These are phyloP conservation scores for Emericellopsis cladophorae DNA, from an alignment of 2,329 filamentous ascomycete genomes.

Conservation along the genomic window DNA sequence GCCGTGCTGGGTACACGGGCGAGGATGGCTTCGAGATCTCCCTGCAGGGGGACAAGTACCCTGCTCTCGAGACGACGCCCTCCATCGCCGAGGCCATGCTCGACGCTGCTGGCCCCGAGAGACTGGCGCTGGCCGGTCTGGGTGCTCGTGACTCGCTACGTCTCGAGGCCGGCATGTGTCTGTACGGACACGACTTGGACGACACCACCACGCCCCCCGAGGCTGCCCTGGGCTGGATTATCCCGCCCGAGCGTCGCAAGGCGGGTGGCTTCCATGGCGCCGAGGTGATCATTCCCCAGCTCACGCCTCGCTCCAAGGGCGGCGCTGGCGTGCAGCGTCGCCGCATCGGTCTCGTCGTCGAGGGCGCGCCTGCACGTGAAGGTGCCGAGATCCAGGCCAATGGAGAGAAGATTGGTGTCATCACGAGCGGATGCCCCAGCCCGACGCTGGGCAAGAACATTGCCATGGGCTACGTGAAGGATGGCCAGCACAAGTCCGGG, in stretches of 20 bases:
- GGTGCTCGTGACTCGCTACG: conserved; percentile 86
- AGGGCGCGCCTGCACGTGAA: conserved; percentile 82
- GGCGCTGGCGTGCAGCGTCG: conserved; percentile 57
- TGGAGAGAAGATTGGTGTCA: conserved; percentile 56
- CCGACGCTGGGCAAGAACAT: conserved; percentile 83
- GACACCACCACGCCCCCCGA: conserved; percentile 54
- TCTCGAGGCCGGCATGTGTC: conserved; percentile 94
- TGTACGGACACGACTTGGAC: conserved; percentile 97
- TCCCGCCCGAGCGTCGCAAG: conserved; percentile 61
- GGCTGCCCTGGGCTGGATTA: conserved; percentile 58
- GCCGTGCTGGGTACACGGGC: conserved; percentile 87
- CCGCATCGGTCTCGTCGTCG: conserved; percentile 68
- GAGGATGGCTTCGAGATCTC: conserved; percentile 98
- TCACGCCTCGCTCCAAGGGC: conserved; percentile 61
- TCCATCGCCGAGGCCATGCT: conserved; percentile 58
- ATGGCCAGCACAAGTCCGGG: conserved; percentile 71
- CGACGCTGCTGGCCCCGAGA: conserved; percentile 43
- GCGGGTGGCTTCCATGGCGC: conserved; percentile 74
- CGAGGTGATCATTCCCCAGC: conserved; percentile 62
- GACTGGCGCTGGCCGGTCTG: conserved; percentile 70
- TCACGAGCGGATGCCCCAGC: conserved; percentile 86
- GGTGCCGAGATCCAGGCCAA: conserved; percentile 65
- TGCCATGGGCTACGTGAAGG: conserved; percentile 85
- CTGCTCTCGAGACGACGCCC: conserved; percentile 26
- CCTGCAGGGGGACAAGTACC: conserved; percentile 38